A percentile compares a stretch with the other conserved stretches of the same genome.
phyloP scores from a whole-genome alignment of 2,329 filamentous ascomycete species.

The Phialemoniopsis sp. region DNA sequence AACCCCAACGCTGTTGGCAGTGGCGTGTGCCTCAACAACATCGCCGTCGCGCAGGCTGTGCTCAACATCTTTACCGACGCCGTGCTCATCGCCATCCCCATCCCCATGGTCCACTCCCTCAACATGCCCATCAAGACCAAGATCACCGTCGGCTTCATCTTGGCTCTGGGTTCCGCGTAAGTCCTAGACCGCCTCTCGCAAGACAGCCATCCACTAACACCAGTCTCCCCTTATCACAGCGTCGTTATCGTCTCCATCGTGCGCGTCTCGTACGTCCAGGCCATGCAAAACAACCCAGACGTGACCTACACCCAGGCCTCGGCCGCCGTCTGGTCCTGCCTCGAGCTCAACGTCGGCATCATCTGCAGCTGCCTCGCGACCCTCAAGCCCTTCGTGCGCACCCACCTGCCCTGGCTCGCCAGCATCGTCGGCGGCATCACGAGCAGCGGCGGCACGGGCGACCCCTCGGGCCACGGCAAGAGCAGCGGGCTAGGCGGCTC shows the following conservation, averaged over 20 bases:
- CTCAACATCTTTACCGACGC: constrained; percentile 42
- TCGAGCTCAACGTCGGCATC: constrained; percentile 6
- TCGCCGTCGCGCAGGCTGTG: constrained; percentile 36
- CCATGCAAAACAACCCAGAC: constrained; percentile 11
- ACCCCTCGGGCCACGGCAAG: neutral
- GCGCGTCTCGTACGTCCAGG: constrained; percentile 17
- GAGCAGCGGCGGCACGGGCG: too few species aligned
- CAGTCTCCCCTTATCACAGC: constrained; percentile 4
- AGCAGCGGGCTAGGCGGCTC: neutral
- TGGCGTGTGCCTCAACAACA: constrained; percentile 33
- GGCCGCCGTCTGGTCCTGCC: constrained; percentile 3
- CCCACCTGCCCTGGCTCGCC: neutral
- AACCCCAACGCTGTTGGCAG: constrained; percentile 12
- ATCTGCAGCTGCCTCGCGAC: constrained; percentile 8
- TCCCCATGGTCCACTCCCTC: constrained; percentile 33
- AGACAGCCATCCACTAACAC: too few species aligned
- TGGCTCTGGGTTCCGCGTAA: constrained; percentile 38
- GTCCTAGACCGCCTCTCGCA: too few species aligned
- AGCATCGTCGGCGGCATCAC: neutral
- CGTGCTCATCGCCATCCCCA: constrained; percentile 35
- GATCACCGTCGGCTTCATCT: constrained; percentile 30
- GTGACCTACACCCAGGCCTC: neutral
- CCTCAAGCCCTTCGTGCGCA: neutral
- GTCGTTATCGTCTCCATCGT: constrained; percentile 18
- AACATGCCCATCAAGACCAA: constrained; percentile 38